Evolutionary conservation across 768 basidiomycete species (phyloP).

Genomic region (Boletus patriciae): DNA sequence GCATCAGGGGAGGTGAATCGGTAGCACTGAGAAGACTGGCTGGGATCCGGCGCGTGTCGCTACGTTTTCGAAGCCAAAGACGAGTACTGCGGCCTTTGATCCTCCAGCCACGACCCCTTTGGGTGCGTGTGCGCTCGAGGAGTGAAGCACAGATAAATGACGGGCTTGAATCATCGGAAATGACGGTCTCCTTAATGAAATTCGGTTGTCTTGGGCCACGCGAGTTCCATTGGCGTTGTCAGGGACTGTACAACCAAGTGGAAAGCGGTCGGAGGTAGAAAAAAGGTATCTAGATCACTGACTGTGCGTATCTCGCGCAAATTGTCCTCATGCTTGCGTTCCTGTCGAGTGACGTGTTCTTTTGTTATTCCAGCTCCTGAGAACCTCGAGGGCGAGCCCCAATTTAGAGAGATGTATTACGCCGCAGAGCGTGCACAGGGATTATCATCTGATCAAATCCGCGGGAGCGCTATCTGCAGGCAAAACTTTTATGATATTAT

Average conservation of each 20-base stretch:
- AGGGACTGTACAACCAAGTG: slow-evolving; percentile 9
- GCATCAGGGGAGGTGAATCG: slow-evolving; percentile 32
- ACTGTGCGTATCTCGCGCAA: slow-evolving; percentile 12
- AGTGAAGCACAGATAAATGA: slow-evolving; percentile 3
- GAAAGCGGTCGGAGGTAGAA: slow-evolving; percentile 1
- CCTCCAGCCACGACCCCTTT: slow-evolving; percentile 23
- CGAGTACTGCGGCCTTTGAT: slow-evolving; percentile 18
- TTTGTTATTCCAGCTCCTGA: slow-evolving; percentile 4
- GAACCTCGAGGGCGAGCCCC: slow-evolving; percentile 7
- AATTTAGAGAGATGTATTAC: slow-evolving; percentile 9
- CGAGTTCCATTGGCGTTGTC: slow-evolving; percentile 17
- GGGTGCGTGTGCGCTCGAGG: slow-evolving; percentile 20
- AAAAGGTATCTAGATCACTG: slow-evolving; percentile 3
- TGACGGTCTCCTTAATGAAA: slow-evolving; percentile 20
- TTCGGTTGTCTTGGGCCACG: slow-evolving; percentile 23
- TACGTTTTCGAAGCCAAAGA: slow-evolving; percentile 18
- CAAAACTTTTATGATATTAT: slow-evolving; percentile 4
- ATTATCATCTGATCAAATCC: slow-evolving; percentile 15
- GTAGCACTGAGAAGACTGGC: slow-evolving; percentile 21
- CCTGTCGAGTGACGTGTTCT: slow-evolving; percentile 1
- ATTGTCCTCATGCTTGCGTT: background rate
- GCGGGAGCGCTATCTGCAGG: slow-evolving; percentile 21
- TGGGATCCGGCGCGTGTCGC: slow-evolving; percentile 7
- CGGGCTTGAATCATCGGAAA: slow-evolving; percentile 20
- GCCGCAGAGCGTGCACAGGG: slow-evolving; percentile 5